phyloP scores from a whole-genome alignment of 1,139 yeast genomes.

The Blastobotrys aristatus region DNA sequence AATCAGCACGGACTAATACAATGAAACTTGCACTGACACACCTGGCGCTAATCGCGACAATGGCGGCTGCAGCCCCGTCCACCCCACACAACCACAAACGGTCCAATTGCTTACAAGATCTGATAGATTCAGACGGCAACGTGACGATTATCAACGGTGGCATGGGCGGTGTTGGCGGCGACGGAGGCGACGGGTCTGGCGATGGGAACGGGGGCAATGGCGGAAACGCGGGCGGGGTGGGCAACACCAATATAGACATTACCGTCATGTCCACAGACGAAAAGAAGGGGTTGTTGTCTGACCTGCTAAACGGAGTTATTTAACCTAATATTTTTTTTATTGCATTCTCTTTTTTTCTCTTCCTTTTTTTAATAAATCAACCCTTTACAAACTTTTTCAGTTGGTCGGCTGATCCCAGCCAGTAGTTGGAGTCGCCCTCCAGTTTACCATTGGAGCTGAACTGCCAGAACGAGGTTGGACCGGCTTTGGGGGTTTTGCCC shows the following conservation, averaged over 20 bases:
- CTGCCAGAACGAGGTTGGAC: slow-evolving; percentile 9
- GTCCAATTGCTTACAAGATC: not conserved
- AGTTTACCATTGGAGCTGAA: slow-evolving; percentile 11
- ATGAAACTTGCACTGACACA: not conserved
- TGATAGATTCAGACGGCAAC: not conserved
- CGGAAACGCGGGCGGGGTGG: slow-evolving; percentile 4
- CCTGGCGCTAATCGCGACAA: not conserved
- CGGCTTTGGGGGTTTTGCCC: slow-evolving; percentile 9
- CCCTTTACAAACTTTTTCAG: slow-evolving; percentile 13
- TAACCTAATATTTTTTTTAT: no score
- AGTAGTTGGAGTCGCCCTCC: slow-evolving; percentile 12
- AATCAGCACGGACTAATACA: not conserved
- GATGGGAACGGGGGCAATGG: slow-evolving; percentile 4
- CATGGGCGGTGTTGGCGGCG: slow-evolving; percentile 4
- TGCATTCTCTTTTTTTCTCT: no score
- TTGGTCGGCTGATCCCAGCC: slow-evolving; percentile 11
- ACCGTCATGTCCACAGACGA: not conserved
- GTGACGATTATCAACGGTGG: slow-evolving; percentile 1
- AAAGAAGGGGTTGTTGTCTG: not conserved
- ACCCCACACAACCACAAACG: not conserved
- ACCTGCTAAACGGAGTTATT: not conserved
- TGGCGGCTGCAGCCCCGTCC: not conserved
- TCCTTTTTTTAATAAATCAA: not conserved
- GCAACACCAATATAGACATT: not conserved
- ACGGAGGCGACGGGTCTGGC: not conserved